Percentiles rank a stretch among this genome's conserved stretches.
phyloP scores from a whole-genome alignment of 371 early-diverging fungal species.

The Blastocladiella emersonii region DNA sequence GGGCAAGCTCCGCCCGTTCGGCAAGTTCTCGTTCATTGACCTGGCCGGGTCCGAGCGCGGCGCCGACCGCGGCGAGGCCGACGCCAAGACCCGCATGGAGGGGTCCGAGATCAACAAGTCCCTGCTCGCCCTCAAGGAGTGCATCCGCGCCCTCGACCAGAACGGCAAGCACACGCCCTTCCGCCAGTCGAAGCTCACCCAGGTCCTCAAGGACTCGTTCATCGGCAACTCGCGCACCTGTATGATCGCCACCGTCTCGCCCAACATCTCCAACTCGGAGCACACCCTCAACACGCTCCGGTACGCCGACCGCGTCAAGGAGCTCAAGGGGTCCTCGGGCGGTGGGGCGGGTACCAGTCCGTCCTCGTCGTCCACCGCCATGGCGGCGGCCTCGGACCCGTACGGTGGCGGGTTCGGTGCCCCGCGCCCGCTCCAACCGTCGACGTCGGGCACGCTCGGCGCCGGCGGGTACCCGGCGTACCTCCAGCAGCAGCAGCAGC shows the following conservation, averaged over 20 bases:
- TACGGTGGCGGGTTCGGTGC: neutral
- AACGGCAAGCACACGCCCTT: constrained; percentile 89
- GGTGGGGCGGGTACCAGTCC: no score
- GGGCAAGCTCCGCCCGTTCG: constrained; percentile 25
- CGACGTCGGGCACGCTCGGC: constrained; percentile 10
- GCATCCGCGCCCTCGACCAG: constrained; percentile 91
- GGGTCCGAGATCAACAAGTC: constrained; percentile 98
- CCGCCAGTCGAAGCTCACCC: constrained; percentile 93
- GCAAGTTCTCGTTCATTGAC: constrained; percentile 95
- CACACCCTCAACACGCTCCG: constrained; percentile 96
- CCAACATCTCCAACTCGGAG: constrained; percentile 80
- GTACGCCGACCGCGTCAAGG: constrained; percentile 92
- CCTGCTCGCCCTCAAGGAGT: constrained; percentile 90
- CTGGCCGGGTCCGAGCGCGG: constrained; percentile 98
- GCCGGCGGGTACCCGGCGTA: neutral
- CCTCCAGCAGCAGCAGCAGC: constrained; percentile 8
- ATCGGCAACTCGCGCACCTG: constrained; percentile 92
- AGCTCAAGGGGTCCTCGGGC: constrained; percentile 47
- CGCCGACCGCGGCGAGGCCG: constrained; percentile 87
- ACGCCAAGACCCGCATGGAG: constrained; percentile 85
- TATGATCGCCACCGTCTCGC: constrained; percentile 95
- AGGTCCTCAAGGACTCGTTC: constrained; percentile 94
- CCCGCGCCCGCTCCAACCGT: no score
- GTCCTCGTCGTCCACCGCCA: neutral
- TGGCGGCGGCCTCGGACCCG: no score